These are phyloP conservation scores for Nothophaeocryptopus gaeumannii DNA, from an alignment of 2,329 filamentous ascomycete species.

Conservation along the genomic window DNA sequence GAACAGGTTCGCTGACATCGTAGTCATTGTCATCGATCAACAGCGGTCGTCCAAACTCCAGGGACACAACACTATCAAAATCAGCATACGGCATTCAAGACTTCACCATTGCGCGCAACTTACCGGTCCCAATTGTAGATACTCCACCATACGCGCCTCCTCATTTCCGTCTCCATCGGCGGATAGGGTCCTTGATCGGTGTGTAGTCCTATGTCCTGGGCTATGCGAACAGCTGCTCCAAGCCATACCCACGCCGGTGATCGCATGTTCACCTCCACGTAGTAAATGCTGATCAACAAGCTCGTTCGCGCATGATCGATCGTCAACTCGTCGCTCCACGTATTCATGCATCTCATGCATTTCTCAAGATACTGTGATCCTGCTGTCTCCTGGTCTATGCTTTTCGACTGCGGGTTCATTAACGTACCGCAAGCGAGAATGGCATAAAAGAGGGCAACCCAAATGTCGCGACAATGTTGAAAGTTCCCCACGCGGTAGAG, in stretches of 20 bases:
- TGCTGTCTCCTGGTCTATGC: conserved; percentile 53
- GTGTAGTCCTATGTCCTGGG: conserved; percentile 81
- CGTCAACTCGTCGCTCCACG: conserved; percentile 75
- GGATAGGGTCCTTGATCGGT: conserved; percentile 70
- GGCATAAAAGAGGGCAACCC: conserved; percentile 76
- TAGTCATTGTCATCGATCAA: conserved; percentile 86
- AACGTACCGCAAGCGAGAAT: conserved; percentile 80
- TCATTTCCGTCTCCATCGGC: conserved; percentile 77
- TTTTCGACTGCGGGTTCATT: conserved; percentile 58
- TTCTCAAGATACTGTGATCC: conserved; percentile 68
- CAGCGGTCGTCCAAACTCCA: conserved; percentile 77
- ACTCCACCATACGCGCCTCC: conserved; percentile 88
- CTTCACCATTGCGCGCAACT: conserved; percentile 26
- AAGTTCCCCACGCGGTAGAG: conserved; percentile 67
- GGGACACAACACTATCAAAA: conserved; percentile 60
- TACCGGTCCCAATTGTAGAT: conserved; percentile 86
- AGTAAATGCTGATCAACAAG: conserved; percentile 71
- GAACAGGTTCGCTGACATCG: conserved; percentile 74
- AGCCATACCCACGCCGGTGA: conserved; percentile 85
- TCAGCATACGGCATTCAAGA: neutral
- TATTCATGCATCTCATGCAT: conserved; percentile 67
- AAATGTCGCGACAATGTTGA: conserved; percentile 62
- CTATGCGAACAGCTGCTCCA: conserved; percentile 72
- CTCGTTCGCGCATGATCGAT: conserved; percentile 72
- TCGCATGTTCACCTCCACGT: conserved; percentile 82